Evolutionary conservation across 352 stramenopile species (phyloP).

Genomic region (Globisporangium paroecandrum): DNA sequence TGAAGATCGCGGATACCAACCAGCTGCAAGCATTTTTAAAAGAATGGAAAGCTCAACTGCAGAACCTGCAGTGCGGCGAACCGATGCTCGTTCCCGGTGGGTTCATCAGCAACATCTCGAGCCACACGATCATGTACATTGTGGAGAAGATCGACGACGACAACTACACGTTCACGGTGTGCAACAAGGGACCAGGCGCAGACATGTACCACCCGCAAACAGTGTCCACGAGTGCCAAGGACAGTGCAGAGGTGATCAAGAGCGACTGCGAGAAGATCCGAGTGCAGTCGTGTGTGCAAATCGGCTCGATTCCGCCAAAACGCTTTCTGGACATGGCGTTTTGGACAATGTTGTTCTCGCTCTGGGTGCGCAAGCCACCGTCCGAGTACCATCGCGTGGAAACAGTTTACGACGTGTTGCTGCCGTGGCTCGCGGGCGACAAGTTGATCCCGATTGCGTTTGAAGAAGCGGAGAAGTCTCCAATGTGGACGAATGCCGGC

Average conservation of each 20-base stretch:
- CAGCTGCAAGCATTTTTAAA: slow-evolving; percentile 64
- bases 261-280: slow-evolving; percentile 63
- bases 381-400: slow-evolving; percentile 87
- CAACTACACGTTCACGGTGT: slow-evolving; percentile 80
- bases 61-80: slow-evolving; percentile 34
- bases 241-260: slow-evolving; percentile 6
- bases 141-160: slow-evolving; percentile 63
- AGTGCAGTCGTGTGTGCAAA: slow-evolving; percentile 72
- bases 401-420: slow-evolving; percentile 86
- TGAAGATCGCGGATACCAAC: slow-evolving; percentile 56
- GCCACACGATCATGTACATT: slow-evolving; percentile 82
- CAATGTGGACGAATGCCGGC: slow-evolving; percentile 28
- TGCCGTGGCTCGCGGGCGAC: slow-evolving; percentile 83
- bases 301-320: slow-evolving; percentile 46
- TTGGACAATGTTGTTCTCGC: slow-evolving; percentile 79
- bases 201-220: slow-evolving; percentile 78
- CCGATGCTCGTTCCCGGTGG: slow-evolving; percentile 69
- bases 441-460: slow-evolving; percentile 65
- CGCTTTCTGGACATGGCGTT: slow-evolving; percentile 86
- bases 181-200: slow-evolving; percentile 83
- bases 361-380: slow-evolving; percentile 80
- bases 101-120: slow-evolving; percentile 68
- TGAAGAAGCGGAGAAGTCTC: slow-evolving; percentile 29
- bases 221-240: slow-evolving; percentile 19
- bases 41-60: slow-evolving; percentile 66